Evolutionary conservation across 1,284 basidiomycete species (phyloP).

Genomic region (Bondarzewia mesenterica): DNA sequence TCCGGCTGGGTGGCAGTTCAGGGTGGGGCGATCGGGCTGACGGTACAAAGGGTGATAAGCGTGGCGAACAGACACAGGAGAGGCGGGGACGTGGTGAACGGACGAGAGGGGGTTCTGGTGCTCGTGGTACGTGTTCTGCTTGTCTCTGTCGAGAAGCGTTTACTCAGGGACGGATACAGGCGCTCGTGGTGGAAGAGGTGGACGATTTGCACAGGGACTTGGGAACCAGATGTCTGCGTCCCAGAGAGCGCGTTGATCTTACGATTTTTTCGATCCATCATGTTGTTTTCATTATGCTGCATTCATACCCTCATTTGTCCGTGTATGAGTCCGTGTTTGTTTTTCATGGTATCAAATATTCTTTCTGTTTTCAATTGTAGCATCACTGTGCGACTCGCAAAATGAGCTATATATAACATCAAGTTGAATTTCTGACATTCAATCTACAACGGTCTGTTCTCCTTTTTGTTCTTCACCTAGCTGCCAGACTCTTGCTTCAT

Average conservation of each 20-base stretch:
- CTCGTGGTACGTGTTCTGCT: slow-evolving; percentile 37
- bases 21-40: slow-evolving; percentile 67
- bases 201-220: slow-evolving; percentile 71
- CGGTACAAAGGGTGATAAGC: slow-evolving; percentile 67
- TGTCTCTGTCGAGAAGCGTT: background rate
- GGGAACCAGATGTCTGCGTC: slow-evolving; percentile 57
- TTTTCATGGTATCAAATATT: too few relatives aligned
- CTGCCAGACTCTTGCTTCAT: too few relatives aligned
- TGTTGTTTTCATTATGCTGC: background rate
- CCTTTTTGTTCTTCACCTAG: too few relatives aligned
- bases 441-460: too few relatives aligned
- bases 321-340: too few relatives aligned
- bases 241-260: background rate
- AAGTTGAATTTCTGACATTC: too few relatives aligned
- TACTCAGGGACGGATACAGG: slow-evolving; percentile 21
- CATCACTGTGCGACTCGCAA: too few relatives aligned
- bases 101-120: slow-evolving; percentile 35
- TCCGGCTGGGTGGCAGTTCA: slow-evolving; percentile 68
- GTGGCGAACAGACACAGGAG: slow-evolving; percentile 68
- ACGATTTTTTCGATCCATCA: background rate
- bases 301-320: too few relatives aligned
- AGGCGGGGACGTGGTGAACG: slow-evolving; percentile 64
- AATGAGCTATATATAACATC: too few relatives aligned
- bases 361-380: too few relatives aligned
- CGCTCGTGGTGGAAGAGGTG: slow-evolving; percentile 57